Percentiles rank a stretch among this genome's conserved stretches.
These are phyloP conservation scores for Fraxinus latifolia DNA, from an alignment of 305 asterid genomes.

Conservation along the genomic window DNA sequence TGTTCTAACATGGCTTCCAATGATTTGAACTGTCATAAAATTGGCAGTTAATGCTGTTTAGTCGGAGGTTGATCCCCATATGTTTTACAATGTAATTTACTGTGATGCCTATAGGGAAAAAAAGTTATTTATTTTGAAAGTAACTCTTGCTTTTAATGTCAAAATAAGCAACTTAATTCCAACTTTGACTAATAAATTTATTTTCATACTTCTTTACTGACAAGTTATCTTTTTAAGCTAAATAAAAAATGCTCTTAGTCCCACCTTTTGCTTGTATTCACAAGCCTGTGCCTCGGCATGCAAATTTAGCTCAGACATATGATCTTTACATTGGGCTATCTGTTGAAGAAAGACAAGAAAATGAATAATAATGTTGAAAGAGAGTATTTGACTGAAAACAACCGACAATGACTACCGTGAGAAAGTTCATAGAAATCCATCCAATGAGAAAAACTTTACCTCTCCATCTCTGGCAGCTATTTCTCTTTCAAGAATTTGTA, in stretches of 20 bases:
- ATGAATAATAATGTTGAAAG: neutral
- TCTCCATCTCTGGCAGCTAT: constrained; percentile 71
- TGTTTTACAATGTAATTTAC: neutral
- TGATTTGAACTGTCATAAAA: constrained; percentile 68
- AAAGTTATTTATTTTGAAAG: neutral
- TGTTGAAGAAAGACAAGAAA: constrained; percentile 33
- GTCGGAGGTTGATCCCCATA: neutral
- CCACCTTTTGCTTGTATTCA: constrained; percentile 93
- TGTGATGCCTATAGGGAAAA: neutral
- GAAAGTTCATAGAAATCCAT: neutral
- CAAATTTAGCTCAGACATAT: constrained; percentile 77
- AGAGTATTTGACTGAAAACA: neutral
- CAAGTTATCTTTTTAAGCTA: neutral
- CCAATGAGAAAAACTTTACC: constrained; percentile 39
- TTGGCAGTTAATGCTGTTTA: constrained; percentile 16
- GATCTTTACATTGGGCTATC: constrained; percentile 81
- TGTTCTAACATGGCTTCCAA: constrained; percentile 86
- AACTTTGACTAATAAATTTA: neutral
- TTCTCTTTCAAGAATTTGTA: constrained; percentile 79
- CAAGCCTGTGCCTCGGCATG: constrained; percentile 97
- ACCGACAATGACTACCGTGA: neutral
- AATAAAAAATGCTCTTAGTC: neutral
- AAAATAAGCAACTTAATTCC: neutral
- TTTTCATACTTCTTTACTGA: neutral
- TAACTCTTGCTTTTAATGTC: neutral